phyloP scores from a whole-genome alignment of 306 rosid species.

The Styphnolobium japonicum region DNA sequence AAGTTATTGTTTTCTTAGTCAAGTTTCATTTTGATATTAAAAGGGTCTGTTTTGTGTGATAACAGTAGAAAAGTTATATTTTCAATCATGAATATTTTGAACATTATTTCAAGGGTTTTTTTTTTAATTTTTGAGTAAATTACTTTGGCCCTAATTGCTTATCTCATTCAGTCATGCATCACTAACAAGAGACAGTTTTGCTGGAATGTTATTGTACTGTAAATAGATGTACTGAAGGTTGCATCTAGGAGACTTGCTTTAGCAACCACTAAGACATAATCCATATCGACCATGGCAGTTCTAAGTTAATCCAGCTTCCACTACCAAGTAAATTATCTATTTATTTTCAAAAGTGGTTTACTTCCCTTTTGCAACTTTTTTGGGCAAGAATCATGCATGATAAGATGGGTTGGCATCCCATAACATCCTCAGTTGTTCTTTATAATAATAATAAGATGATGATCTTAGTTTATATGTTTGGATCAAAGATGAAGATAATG shows the following conservation, averaged over 20 bases:
- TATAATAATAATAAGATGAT: not conserved
- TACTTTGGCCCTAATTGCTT: not conserved
- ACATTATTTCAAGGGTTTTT: not conserved
- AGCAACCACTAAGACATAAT: constrained; percentile 36
- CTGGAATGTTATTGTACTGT: constrained; percentile 40
- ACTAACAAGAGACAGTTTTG: constrained; percentile 7
- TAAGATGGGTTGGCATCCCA: not conserved
- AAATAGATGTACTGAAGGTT: constrained; percentile 74
- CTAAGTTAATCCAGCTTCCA: constrained; percentile 39
- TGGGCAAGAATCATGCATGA: not conserved
- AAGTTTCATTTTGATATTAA: too few relatives aligned
- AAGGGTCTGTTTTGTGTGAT: not conserved
- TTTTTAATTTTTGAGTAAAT: too few relatives aligned
- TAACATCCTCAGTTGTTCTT: not conserved
- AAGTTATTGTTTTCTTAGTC: too few relatives aligned
- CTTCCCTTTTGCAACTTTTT: not conserved
- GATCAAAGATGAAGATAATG: constrained; percentile 60
- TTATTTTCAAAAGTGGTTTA: not conserved
- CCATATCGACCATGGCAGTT: constrained; percentile 55
- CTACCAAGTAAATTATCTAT: not conserved
- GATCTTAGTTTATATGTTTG: not conserved
- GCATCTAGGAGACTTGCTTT: constrained; percentile 59
- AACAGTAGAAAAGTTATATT: not conserved
- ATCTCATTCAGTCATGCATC: not conserved
- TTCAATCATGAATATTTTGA: not conserved